Percentiles rank a stretch among this genome's conserved stretches.
These are phyloP conservation scores for Astragalus glycyphyllos DNA, from an alignment of 306 rosid species.

Conservation along the genomic window DNA sequence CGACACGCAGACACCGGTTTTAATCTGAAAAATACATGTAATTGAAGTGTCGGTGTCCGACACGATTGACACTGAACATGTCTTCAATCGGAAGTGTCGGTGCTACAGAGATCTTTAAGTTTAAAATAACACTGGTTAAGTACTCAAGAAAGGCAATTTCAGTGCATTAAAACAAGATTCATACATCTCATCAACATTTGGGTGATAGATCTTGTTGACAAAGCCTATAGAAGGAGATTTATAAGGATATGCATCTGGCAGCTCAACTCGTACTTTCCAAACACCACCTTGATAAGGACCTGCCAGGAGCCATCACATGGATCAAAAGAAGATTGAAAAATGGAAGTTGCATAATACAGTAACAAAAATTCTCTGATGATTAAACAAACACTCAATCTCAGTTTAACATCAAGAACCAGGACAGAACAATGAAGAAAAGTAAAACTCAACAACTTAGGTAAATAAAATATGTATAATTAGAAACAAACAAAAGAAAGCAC, in stretches of 20 bases:
- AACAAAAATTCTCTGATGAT: conserved; percentile 27
- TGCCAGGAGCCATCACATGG: conserved; percentile 46
- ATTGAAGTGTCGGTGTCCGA: too few relatives aligned
- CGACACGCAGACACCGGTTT: too few relatives aligned
- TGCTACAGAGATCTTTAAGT: neutral
- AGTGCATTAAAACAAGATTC: conserved; percentile 35
- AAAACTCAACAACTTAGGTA: conserved; percentile 24
- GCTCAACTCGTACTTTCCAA: conserved; percentile 67
- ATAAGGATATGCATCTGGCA: conserved; percentile 67
- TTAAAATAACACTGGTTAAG: conserved; percentile 16
- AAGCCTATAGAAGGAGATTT: conserved; percentile 69
- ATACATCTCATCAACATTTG: conserved; percentile 66
- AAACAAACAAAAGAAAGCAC: conserved; percentile 16
- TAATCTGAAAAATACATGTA: too few relatives aligned
- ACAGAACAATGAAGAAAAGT: conserved; percentile 43
- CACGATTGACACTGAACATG: too few relatives aligned
- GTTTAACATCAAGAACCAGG: conserved; percentile 35
- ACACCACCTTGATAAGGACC: conserved; percentile 71
- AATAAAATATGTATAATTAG: conserved; percentile 8
- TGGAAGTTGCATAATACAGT: conserved; percentile 13
- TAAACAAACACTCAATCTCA: conserved; percentile 9
- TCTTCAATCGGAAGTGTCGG: too few relatives aligned
- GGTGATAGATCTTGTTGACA: conserved; percentile 66
- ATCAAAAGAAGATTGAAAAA: conserved; percentile 40
- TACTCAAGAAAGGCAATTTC: conserved; percentile 10